Conservation (phyloP, 1,284 basidiomycete species). For the Grifola frondosa region DNA sequence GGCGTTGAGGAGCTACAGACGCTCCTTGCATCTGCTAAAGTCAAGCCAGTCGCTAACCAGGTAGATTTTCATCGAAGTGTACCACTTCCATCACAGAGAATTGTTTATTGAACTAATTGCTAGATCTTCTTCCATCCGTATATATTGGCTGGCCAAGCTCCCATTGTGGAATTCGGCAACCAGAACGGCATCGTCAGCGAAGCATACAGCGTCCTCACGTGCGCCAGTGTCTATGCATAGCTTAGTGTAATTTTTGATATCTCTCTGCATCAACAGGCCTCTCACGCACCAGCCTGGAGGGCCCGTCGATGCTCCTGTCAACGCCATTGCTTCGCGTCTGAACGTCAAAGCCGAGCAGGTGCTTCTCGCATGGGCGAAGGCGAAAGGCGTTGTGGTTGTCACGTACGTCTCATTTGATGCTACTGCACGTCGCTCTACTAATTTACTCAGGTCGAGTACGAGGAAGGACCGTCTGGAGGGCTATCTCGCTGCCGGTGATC, state of each 20-base stretch:
- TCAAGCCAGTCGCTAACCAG: slow-evolving; percentile 78
- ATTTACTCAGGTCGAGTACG: slow-evolving; percentile 46
- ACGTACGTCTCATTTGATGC: slow-evolving; percentile 45
- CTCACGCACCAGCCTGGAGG: slow-evolving; percentile 70
- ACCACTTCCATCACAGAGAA: background rate
- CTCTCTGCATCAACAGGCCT: slow-evolving; percentile 42
- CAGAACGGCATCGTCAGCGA: slow-evolving; percentile 68
- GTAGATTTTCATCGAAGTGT: slow-evolving; percentile 33
- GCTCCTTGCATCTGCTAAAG: slow-evolving; percentile 54
- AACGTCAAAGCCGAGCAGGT: slow-evolving; percentile 70
- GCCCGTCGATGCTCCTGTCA: slow-evolving; percentile 66
- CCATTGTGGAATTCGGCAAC: slow-evolving; percentile 56
- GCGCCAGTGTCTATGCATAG: slow-evolving; percentile 18
- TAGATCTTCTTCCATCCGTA: slow-evolving; percentile 73
- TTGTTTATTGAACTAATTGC: background rate
- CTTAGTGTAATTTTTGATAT: background rate
- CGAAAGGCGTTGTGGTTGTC: slow-evolving; percentile 66
- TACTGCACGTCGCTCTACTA: background rate
- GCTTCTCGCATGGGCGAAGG: slow-evolving; percentile 64
- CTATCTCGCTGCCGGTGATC: slow-evolving; percentile 51
- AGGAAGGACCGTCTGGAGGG: slow-evolving; percentile 52
- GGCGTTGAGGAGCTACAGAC: slow-evolving; percentile 55
- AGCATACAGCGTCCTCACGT: slow-evolving; percentile 71
- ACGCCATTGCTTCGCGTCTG: slow-evolving; percentile 55
- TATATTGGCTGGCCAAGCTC: slow-evolving; percentile 54